phyloP scores from a whole-genome alignment of 148 eudicot species.

The Vaccinium corymbosum region DNA sequence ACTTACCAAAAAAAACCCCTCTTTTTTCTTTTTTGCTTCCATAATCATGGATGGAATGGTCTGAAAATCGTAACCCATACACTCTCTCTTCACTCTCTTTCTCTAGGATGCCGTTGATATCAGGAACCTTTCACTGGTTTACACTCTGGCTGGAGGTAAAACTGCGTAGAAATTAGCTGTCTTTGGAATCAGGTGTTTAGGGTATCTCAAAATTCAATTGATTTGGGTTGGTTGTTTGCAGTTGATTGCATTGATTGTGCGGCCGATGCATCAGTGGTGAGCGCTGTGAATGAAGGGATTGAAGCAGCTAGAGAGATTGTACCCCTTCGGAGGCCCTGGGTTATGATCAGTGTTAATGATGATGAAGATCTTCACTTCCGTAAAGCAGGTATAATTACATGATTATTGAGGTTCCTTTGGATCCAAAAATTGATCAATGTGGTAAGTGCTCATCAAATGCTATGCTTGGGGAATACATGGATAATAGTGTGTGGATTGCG shows the following conservation, averaged over 20 bases:
- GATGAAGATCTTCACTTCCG: conserved; percentile 94
- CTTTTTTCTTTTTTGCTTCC: not conserved
- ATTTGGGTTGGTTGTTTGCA: conserved; percentile 17
- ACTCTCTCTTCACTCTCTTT: conserved; percentile 2
- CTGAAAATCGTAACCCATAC: not conserved
- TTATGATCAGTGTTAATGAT: conserved; percentile 95
- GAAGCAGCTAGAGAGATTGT: conserved; percentile 58
- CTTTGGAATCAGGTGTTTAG: not conserved
- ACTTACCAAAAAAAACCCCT: not conserved
- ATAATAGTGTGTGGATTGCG: not conserved
- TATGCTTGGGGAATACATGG: not conserved
- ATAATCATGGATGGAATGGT: not conserved
- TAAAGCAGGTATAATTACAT: conserved; percentile 59
- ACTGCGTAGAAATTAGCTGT: not conserved
- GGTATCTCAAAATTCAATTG: not conserved
- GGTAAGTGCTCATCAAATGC: not conserved
- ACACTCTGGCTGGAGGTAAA: conserved; percentile 83
- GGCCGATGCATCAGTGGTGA: conserved; percentile 86
- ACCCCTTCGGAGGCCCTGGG: conserved; percentile 79
- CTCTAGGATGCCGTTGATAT: conserved; percentile 74
- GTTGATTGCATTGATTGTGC: conserved; percentile 99
- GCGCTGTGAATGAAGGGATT: conserved; percentile 83
- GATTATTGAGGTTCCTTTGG: not conserved
- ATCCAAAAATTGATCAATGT: too few species aligned
- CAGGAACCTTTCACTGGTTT: conserved; percentile 81